Evolutionary conservation across 1,284 basidiomycete genomes (phyloP).

Genomic region (Ceratobasidium sp.): DNA sequence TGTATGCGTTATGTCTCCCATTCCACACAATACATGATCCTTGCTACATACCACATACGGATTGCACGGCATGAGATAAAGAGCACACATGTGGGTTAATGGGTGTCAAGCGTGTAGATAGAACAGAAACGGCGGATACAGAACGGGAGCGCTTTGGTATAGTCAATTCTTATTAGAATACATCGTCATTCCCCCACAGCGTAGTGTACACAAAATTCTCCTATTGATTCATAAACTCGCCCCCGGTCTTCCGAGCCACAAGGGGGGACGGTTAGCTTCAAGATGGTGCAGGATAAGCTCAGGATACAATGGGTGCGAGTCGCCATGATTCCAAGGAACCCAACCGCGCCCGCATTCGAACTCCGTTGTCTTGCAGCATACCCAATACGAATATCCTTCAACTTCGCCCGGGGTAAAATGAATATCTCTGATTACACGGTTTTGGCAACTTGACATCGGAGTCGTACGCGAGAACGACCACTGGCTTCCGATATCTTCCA

Average conservation of each 20-base stretch:
- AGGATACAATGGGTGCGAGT: background rate
- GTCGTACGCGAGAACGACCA: background rate
- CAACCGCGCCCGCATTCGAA: background rate
- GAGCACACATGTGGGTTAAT: no score
- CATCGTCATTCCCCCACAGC: no score
- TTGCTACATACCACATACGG: no score
- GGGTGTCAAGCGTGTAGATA: no score
- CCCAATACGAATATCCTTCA: background rate
- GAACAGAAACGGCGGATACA: no score
- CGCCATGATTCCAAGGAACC: background rate
- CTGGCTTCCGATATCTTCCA: background rate
- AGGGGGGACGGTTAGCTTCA: background rate
- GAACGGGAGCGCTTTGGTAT: no score
- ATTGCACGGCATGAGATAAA: no score
- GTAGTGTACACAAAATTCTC: no score
- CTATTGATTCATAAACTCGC: no score
- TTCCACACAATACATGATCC: no score
- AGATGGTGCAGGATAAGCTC: background rate
- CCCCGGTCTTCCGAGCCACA: background rate
- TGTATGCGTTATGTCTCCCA: no score
- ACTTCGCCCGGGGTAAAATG: background rate
- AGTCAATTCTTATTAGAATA: no score
- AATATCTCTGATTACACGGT: background rate
- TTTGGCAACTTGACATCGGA: background rate
- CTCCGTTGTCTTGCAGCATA: background rate